phyloP scores from a whole-genome alignment of 2,329 filamentous ascomycete species.

The Davidsoniella neocaledoniae region DNA sequence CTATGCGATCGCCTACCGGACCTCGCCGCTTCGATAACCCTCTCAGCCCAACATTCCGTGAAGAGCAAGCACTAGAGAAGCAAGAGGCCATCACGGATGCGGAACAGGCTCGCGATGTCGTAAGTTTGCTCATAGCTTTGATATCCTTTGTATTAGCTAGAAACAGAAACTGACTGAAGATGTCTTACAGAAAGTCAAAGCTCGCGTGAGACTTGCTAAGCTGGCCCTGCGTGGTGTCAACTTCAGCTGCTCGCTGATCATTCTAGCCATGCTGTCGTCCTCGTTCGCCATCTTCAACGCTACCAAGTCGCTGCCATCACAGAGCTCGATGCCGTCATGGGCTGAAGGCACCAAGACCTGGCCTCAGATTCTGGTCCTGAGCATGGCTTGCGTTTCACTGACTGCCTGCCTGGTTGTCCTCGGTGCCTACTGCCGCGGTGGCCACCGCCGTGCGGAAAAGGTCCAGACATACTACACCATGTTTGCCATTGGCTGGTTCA shows the following conservation, averaged over 20 bases:
- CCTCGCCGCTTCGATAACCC: constrained; percentile 57
- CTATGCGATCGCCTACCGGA: constrained; percentile 73
- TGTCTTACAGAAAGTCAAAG: constrained; percentile 64
- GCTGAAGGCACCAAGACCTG: constrained; percentile 61
- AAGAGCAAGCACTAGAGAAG: constrained; percentile 78
- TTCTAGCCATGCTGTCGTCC: constrained; percentile 76
- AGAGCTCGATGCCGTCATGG: constrained; percentile 77
- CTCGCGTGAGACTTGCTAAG: constrained; percentile 80
- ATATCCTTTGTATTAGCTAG: neutral
- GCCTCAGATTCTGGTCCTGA: constrained; percentile 75
- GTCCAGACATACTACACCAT: constrained; percentile 89
- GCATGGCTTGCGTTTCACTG: constrained; percentile 66
- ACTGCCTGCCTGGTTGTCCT: constrained; percentile 65
- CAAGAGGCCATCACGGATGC: constrained; percentile 66
- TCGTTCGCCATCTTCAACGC: constrained; percentile 86
- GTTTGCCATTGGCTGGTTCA: constrained; percentile 86
- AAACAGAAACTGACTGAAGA: constrained; percentile 19
- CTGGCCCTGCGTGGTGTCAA: constrained; percentile 88
- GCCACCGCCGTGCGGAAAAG: constrained; percentile 79
- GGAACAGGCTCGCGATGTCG: constrained; percentile 73
- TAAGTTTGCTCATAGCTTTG: constrained; percentile 31
- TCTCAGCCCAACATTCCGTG: constrained; percentile 76
- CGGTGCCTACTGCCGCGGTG: constrained; percentile 71
- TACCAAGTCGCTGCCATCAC: constrained; percentile 54
- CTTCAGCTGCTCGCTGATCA: constrained; percentile 92